Evolutionary conservation across 2,329 filamentous ascomycete species (phyloP), one percentile per base, ranked within the genome.

Genomic region (Phyllosticta paracitricarpa): DNA sequence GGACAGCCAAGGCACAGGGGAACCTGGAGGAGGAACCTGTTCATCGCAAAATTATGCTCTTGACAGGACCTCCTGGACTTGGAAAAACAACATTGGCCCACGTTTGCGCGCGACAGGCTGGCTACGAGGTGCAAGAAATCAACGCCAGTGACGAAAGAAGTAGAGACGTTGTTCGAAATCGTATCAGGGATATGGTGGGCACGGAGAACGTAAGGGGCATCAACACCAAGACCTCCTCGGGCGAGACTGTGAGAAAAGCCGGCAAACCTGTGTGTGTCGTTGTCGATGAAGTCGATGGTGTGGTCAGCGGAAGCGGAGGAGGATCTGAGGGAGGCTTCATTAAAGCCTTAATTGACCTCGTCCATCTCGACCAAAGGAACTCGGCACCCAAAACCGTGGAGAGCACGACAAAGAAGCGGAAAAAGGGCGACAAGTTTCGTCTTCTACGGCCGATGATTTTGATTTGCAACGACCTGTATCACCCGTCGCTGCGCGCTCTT

Each of bases 391-490:
- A 56, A 19, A 64, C 62, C 12, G 56, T 51, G 8, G 35, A 59
- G 4, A 53, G 52, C 4, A 67, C 52, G 75, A 61, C 67, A 0
- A 80, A 63, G 56, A 83, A 79, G 66, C 89, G 85, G 74, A 90
- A 84, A 73, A 93, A 91, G 71, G 87, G 87, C 0, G 93, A 97
- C 68, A 88, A 87, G 62, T 99, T 99, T 71, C 84, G 89, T 52
- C 82, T 97, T 64, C 83, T 96, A 75, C 83, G 94, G 54, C 94
- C 94, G 0, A 79, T 99, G 30, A 91, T 99, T 57, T 80, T 99
- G 56, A 94, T 99, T 67, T 99, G 94, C 78, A 99, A 99, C 68
- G 95, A 99, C 72, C 85, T 97, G 0, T 99, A 99, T 70, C 91
- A 96, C 67, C 87, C 93, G 3, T 89, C 92, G 22, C 81, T 99